Evolutionary conservation across 306 rosid genomes (phyloP), one percentile per base, ranked within the genome.

Genomic region (Adenanthera pavonina): DNA sequence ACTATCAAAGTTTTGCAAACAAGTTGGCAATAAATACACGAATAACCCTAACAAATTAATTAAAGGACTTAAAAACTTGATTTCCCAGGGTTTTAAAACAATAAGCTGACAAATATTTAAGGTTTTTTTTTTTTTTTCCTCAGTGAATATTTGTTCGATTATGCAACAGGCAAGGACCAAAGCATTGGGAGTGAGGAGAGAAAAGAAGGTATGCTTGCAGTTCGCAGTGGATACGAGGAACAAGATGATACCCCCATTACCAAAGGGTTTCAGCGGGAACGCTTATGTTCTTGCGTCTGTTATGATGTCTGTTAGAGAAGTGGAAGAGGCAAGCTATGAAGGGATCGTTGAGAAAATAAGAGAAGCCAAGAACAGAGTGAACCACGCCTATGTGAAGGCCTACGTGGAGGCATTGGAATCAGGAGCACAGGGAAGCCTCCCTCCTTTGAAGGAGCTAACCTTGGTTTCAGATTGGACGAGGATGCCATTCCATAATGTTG

Each of bases 381-480:
- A 85, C 78, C 83, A 87, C 6, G 82, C 83, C 40, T 91, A 93
- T 35, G 89, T 93, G 60, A 83, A 77, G 49, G 76, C 87, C 15
- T 93, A 91, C 76, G 81, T 84, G 80, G 90, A 82, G 12, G 91
- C 87, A 7, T 82, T 93, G 7, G 90, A 86, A 57, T 17, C 34
- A 10, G 89, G 88, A 6, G 67, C 89, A 15, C 85, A 82, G 46
- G 59, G 49, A 43, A 80, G 90, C 59, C 92, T 93, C 13, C 96
- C 96, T 66, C 92, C 94, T 35, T 83, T 91, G 4, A 89, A 78
- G 79, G 96, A 90, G 81, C 92, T 91, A 7, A 93, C 97, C 14
- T 14, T 93, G 44, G 84, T 92, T 53, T 90, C 96, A 35, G 97
- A 93, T 78, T 93, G 96, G 97, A 91, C 97, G 2, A 81, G 93